These are phyloP conservation scores for Scytalidium lignicola DNA, from an alignment of 2,329 filamentous ascomycete genomes.

Conservation along the genomic window DNA sequence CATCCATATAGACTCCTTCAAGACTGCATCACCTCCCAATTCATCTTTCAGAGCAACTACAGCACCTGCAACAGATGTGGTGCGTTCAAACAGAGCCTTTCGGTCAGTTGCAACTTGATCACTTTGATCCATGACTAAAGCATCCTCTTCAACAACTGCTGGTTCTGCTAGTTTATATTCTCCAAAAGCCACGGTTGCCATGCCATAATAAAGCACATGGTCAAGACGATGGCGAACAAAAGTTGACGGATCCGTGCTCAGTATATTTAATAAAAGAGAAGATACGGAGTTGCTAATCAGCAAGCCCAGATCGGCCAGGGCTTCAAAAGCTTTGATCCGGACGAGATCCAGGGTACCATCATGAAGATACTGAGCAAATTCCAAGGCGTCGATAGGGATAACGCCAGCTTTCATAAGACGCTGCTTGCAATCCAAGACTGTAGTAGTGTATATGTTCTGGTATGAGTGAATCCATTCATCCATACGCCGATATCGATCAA, in stretches of 20 bases:
- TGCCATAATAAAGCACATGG: constrained; percentile 51
- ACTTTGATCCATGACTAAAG: constrained; percentile 39
- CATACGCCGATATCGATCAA: constrained; percentile 61
- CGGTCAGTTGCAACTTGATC: constrained; percentile 40
- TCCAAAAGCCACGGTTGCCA: constrained; percentile 60
- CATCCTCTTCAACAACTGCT: constrained; percentile 29
- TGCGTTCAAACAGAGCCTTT: constrained; percentile 42
- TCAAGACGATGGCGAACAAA: constrained; percentile 57
- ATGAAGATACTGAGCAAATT: constrained; percentile 60
- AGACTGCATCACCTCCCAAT: constrained; percentile 37
- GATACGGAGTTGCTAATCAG: constrained; percentile 51
- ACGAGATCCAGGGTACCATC: constrained; percentile 59
- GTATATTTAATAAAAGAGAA: constrained; percentile 49
- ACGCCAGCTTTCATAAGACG: constrained; percentile 60
- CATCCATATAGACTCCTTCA: constrained; percentile 44
- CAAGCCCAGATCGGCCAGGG: constrained; percentile 57
- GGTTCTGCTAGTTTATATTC: constrained; percentile 37
- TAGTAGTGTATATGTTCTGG: constrained; percentile 61
- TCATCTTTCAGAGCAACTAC: constrained; percentile 43
- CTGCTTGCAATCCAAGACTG: constrained; percentile 56
- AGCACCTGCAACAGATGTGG: constrained; percentile 42
- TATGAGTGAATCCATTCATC: constrained; percentile 66
- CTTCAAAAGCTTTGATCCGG: constrained; percentile 61
- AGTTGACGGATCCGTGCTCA: constrained; percentile 59
- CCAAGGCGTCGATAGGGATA: constrained; percentile 46